Evolutionary conservation across 2,329 filamentous ascomycete genomes (phyloP), one percentile per base, ranked within the genome.

Genomic region (Lecanosticta acicola): DNA sequence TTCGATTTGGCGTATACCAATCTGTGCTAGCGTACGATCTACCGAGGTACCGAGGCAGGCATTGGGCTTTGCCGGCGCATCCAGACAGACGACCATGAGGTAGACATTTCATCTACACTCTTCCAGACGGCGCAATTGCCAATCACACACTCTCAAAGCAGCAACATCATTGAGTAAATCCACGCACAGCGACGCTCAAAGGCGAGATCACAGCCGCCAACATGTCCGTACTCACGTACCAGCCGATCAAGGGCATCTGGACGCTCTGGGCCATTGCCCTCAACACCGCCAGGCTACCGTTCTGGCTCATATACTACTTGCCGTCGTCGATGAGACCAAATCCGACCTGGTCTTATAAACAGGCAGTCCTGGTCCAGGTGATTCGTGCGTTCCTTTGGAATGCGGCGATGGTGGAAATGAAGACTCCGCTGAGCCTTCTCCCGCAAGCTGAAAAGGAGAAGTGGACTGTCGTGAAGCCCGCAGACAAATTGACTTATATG

Each of bases 191-290:
- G n/a, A n/a, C n/a, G n/a, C n/a, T n/a, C n/a, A n/a, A n/a, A n/a
- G 24, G 24, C 7, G 5, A 37, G 13, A 37, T n/a, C 18, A 34
- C 16, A 2, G 29, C 39, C 3, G 29, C 21, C 14, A 33, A n/a
- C 8, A 55, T 55, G 54, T 46, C 50, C 20, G 11, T 55, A 36
- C 43, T 59, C 38, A 54, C 64, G 11, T 54, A 49, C 43, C 69
- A 71, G 41, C 70, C 70, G 43, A 52, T 66, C 54, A 71, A 71
- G 49, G 64, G 48, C 42, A n/a, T 66, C 37, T 72, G 68, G 53
- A 59, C 58, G 5, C 56, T 72, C 16, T 43, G 57, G 14, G 66
- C 68, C 4, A 26, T 68, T 13, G 48, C 57, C 18, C 55, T 67
- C 49, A 66, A 67, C 43, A 44, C 66, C 18, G 49, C 56, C 9